These are phyloP conservation scores for Oldenlandia corymbosa DNA, from an alignment of 257 asterid species.

Conservation along the genomic window DNA sequence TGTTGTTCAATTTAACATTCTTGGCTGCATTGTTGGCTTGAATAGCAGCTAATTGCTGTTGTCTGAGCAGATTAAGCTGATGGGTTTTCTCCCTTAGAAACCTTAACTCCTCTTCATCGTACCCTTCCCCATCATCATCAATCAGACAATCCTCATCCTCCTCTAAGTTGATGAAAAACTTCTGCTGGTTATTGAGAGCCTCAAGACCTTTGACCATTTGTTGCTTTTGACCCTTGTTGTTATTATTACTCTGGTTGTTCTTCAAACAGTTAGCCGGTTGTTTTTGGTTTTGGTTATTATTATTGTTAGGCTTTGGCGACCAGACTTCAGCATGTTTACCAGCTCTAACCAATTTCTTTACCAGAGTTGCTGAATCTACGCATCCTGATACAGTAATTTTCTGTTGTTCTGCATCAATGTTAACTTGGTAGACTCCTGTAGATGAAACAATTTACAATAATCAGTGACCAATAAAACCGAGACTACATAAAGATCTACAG, in stretches of 20 bases:
- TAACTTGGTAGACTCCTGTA: conserved; percentile 72
- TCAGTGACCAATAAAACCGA: background rate
- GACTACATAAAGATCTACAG: background rate
- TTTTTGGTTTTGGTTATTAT: conserved; percentile 31
- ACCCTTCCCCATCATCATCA: conserved; percentile 23
- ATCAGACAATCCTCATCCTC: conserved; percentile 23
- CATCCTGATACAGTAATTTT: conserved; percentile 60
- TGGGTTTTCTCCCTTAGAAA: conserved; percentile 28
- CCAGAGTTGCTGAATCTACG: conserved; percentile 40
- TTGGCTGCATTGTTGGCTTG: conserved; percentile 25
- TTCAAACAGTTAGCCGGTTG: conserved; percentile 32
- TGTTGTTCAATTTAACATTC: conserved; percentile 28
- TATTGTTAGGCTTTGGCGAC: conserved; percentile 38
- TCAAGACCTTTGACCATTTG: conserved; percentile 29
- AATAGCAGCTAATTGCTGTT: conserved; percentile 30
- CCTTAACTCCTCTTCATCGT: conserved; percentile 32
- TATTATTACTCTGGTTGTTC: conserved; percentile 32
- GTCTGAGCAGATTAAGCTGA: conserved; percentile 43
- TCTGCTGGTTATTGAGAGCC: conserved; percentile 38
- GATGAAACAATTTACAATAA: background rate
- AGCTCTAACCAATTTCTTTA: conserved; percentile 49
- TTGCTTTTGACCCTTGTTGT: conserved; percentile 36
- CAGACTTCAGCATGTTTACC: conserved; percentile 78
- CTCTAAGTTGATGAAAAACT: conserved; percentile 26
- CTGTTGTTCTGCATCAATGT: conserved; percentile 53